Evolutionary conservation across 192 early-diverging fungal species (phyloP).

Genomic region (Phycomyces nitens): DNA sequence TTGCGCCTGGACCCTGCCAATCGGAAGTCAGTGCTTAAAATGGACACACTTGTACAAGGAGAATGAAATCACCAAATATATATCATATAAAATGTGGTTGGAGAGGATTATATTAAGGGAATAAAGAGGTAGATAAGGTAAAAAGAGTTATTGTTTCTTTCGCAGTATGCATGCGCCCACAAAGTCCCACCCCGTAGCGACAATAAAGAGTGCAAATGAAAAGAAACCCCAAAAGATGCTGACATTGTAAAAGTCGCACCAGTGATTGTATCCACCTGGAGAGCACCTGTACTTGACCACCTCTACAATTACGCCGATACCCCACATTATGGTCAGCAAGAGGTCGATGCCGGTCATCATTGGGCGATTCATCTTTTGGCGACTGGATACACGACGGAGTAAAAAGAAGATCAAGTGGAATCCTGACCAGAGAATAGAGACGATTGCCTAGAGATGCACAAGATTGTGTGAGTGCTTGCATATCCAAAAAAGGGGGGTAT

Average conservation of each 20-base stretch:
- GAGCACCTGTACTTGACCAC: constrained; percentile 20
- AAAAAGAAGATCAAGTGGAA: constrained; percentile 20
- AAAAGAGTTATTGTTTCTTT: constrained; percentile 8
- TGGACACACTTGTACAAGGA: no score
- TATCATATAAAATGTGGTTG: no score
- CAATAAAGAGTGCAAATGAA: constrained; percentile 24
- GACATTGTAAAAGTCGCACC: constrained; percentile 42
- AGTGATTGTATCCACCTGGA: constrained; percentile 24
- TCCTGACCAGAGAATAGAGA: constrained; percentile 18
- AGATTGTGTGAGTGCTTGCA: no score
- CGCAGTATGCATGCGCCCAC: constrained; percentile 21
- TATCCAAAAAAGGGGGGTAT: no score
- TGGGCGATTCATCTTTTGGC: constrained; percentile 27
- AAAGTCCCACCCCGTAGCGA: constrained; percentile 28
- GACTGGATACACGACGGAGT: constrained; percentile 17
- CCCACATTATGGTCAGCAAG: constrained; percentile 33
- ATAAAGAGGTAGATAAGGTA: background rate
- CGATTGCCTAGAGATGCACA: constrained; percentile 10
- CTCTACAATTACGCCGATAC: constrained; percentile 31
- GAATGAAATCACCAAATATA: no score
- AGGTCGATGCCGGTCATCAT: constrained; percentile 28
- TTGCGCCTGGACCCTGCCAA: no score
- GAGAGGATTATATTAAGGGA: no score
- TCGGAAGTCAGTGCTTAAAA: no score
- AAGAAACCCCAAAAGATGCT: constrained; percentile 39